Percentiles rank a stretch among this genome's conserved stretches.
These are phyloP conservation scores for Dipsacomyces acuminosporus DNA, from an alignment of 371 early-diverging fungal species.

Conservation along the genomic window DNA sequence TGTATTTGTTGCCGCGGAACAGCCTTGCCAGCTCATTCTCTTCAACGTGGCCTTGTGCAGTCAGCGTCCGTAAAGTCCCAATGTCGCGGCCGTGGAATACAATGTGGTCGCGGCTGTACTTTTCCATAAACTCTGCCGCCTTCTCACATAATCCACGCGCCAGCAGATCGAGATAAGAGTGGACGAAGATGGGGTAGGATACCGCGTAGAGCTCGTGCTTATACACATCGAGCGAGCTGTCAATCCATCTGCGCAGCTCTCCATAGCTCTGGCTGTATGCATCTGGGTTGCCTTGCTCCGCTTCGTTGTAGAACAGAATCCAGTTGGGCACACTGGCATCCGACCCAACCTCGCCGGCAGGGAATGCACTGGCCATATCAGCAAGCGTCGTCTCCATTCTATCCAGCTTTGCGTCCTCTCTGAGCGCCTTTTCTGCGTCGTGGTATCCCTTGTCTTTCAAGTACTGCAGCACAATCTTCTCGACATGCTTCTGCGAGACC, in stretches of 20 bases:
- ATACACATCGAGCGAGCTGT: conserved; percentile 91
- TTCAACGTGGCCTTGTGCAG: conserved; percentile 64
- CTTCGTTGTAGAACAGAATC: conserved; percentile 63
- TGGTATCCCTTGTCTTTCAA: conserved; percentile 56
- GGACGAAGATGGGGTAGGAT: conserved; percentile 93
- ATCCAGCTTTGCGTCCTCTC: conserved; percentile 48
- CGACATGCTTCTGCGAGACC: conserved; percentile 47
- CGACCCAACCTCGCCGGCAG: conserved; percentile 46
- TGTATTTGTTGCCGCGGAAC: conserved; percentile 85
- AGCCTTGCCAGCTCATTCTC: conserved; percentile 78
- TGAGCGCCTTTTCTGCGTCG: conserved; percentile 48
- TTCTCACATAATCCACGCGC: conserved; percentile 54
- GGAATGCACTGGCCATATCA: conserved; percentile 45
- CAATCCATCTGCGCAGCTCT: conserved; percentile 86
- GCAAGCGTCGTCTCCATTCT: conserved; percentile 48
- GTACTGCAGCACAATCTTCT: conserved; percentile 55
- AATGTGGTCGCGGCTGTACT: conserved; percentile 68
- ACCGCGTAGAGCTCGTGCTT: conserved; percentile 84
- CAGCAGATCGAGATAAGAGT: conserved; percentile 87
- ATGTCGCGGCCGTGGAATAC: conserved; percentile 71
- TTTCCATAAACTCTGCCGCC: conserved; percentile 79
- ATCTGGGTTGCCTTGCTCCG: conserved; percentile 70
- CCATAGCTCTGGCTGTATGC: conserved; percentile 72
- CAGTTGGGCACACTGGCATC: conserved; percentile 54
- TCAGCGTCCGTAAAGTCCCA: conserved; percentile 59